Percentiles rank a stretch among this genome's conserved stretches.
phyloP scores from a whole-genome alignment of 371 early-diverging fungal species.

The Circinella minor region DNA sequence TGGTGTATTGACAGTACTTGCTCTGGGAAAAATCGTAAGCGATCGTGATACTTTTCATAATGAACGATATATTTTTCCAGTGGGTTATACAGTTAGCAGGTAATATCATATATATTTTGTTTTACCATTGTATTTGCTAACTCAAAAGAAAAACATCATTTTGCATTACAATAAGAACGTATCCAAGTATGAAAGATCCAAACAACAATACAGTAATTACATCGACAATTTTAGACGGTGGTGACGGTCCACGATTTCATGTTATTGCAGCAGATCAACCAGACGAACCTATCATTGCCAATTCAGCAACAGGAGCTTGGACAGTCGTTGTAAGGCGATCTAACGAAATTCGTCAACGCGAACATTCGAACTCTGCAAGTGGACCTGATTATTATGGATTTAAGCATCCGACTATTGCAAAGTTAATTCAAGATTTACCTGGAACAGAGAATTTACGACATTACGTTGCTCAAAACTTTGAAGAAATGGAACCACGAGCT shows the following conservation, averaged over 20 bases:
- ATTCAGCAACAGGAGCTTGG: slow-evolving; percentile 92
- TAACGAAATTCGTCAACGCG: slow-evolving; percentile 76
- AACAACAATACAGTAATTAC: slow-evolving; percentile 65
- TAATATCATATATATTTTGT: not conserved
- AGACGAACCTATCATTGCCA: slow-evolving; percentile 67
- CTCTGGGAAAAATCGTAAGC: slow-evolving; percentile 74
- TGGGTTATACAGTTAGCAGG: slow-evolving; percentile 78
- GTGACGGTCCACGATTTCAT: slow-evolving; percentile 74
- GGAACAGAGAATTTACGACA: slow-evolving; percentile 70
- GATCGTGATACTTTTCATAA: slow-evolving; percentile 86
- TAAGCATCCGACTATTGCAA: slow-evolving; percentile 87
- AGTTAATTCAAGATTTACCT: slow-evolving; percentile 89
- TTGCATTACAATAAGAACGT: slow-evolving; percentile 45
- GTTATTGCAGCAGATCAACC: slow-evolving; percentile 78
- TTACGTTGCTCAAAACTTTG: slow-evolving; percentile 74
- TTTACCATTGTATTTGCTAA: slow-evolving; percentile 4
- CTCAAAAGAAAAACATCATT: not conserved
- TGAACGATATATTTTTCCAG: slow-evolving; percentile 91
- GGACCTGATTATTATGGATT: slow-evolving; percentile 95
- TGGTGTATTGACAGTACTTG: slow-evolving; percentile 80
- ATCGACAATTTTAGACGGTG: slow-evolving; percentile 82
- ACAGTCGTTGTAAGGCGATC: slow-evolving; percentile 80
- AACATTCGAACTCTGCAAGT: slow-evolving; percentile 81
- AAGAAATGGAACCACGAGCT: slow-evolving; percentile 58
- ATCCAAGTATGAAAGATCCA: slow-evolving; percentile 78